Conservation (phyloP, 2,329 filamentous ascomycete species). For the Epichloe coenophiala region DNA sequence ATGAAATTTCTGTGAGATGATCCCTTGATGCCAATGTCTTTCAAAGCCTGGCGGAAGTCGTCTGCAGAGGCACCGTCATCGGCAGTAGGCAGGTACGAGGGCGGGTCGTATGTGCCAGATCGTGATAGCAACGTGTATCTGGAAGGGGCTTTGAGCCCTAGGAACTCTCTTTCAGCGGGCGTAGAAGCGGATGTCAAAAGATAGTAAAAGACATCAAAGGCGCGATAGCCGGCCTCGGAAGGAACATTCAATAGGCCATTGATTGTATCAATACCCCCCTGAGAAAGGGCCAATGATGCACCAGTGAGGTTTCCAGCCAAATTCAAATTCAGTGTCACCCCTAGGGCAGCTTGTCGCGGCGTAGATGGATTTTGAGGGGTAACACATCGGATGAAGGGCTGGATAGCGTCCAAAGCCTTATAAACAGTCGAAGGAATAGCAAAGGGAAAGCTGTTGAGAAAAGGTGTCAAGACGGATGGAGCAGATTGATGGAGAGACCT, state of each 20-base stretch:
- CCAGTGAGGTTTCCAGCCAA: conserved; percentile 66
- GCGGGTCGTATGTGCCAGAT: conserved; percentile 75
- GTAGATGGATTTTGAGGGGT: conserved; percentile 83
- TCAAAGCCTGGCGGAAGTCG: conserved; percentile 77
- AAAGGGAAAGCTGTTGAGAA: conserved; percentile 64
- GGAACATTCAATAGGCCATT: conserved; percentile 73
- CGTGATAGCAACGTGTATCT: conserved; percentile 67
- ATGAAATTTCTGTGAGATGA: conserved; percentile 69
- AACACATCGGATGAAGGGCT: conserved; percentile 75
- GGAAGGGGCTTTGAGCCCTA: conserved; percentile 65
- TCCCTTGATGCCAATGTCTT: conserved; percentile 89
- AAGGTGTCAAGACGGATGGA: conserved; percentile 71
- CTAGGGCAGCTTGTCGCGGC: conserved; percentile 66
- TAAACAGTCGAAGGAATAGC: conserved; percentile 62
- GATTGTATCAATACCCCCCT: conserved; percentile 74
- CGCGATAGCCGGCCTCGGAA: conserved; percentile 66
- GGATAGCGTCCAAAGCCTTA: conserved; percentile 66
- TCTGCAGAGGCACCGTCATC: conserved; percentile 89
- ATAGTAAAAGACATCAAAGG: conserved; percentile 97
- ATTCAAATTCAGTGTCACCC: conserved; percentile 69
- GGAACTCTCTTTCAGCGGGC: conserved; percentile 74
- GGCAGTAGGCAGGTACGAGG: conserved; percentile 78
- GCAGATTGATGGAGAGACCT: conserved; percentile 83
- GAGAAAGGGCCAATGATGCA: conserved; percentile 65
- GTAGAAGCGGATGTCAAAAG: conserved; percentile 85